A percentile compares a stretch with the other conserved stretches of the same genome.
phyloP scores from a whole-genome alignment of 768 basidiomycete genomes.

The Tulasnella sp. region DNA sequence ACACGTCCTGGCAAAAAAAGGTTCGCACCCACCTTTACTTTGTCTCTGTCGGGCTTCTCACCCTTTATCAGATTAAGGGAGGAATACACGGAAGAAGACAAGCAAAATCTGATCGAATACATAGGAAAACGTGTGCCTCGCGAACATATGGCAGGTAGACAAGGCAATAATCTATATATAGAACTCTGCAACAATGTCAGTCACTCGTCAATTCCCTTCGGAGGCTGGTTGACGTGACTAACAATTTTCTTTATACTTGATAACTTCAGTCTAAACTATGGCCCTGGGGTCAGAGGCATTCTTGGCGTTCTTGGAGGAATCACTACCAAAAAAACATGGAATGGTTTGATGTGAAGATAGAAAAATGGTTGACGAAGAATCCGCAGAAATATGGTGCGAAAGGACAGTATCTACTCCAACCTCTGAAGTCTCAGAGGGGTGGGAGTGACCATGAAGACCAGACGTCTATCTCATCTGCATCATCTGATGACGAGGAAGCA shows the following conservation, averaged over 20 bases:
- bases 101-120: slow-evolving; percentile 60
- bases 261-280: slow-evolving; percentile 27
- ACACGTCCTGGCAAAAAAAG: no score
- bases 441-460: no score
- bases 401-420: not conserved
- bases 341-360: slow-evolving; percentile 52
- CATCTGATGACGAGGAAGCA: no score
- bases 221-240: slow-evolving; percentile 1
- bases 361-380: slow-evolving; percentile 17
- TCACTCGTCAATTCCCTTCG: slow-evolving; percentile 2
- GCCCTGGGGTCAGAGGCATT: slow-evolving; percentile 67
- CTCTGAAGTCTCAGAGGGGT: no score
- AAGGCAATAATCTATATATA: slow-evolving; percentile 71
- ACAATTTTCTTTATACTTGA: no score
- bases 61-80: no score
- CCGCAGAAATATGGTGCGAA: not conserved
- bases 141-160: slow-evolving; percentile 68
- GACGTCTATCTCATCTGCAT: no score
- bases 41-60: no score
- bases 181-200: slow-evolving; percentile 61
- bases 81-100: slow-evolving; percentile 69
- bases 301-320: slow-evolving; percentile 85
- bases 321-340: slow-evolving; percentile 72
- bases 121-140: slow-evolving; percentile 75
- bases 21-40: no score